A percentile compares a stretch with the other conserved stretches of the same genome.
Evolutionary conservation across 192 early-diverging fungal species (phyloP).

Genomic region (Piromyces finnis): DNA sequence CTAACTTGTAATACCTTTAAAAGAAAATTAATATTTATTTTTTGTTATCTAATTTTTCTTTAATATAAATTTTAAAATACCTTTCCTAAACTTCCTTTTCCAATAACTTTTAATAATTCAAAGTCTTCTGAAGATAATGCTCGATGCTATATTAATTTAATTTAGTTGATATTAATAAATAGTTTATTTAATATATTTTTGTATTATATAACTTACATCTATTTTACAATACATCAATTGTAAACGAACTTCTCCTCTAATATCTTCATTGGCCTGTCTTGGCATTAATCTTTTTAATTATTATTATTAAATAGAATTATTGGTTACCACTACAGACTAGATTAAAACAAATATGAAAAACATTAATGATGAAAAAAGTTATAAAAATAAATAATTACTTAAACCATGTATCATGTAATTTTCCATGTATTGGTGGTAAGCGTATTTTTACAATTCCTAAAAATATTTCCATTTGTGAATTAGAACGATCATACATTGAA

Average conservation of each 20-base stretch:
- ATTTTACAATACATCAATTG: constrained; percentile 24
- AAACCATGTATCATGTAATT: constrained; percentile 36
- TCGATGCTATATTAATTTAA: not conserved
- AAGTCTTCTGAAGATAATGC: constrained; percentile 44
- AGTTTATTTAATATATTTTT: too few species aligned
- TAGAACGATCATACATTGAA: constrained; percentile 24
- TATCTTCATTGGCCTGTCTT: constrained; percentile 16
- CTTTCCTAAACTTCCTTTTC: constrained; percentile 93
- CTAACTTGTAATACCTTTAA: constrained; percentile 65
- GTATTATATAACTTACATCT: constrained; percentile 4
- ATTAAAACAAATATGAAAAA: too few species aligned
- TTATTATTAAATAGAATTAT: too few species aligned
- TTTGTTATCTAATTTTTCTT: too few species aligned
- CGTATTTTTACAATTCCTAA: constrained; percentile 27
- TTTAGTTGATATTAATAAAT: too few species aligned
- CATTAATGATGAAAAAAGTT: too few species aligned
- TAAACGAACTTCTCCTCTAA: constrained; percentile 26
- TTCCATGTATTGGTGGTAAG: constrained; percentile 19
- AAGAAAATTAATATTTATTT: too few species aligned
- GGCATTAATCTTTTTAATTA: constrained; percentile 19
- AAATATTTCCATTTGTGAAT: constrained; percentile 13
- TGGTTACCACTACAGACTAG: too few species aligned
- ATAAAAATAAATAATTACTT: not conserved
- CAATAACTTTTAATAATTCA: constrained; percentile 86
- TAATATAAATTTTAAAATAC: not conserved